phyloP scores from a whole-genome alignment of 2,329 filamentous ascomycete species.

The Harringtonia aguacate region DNA sequence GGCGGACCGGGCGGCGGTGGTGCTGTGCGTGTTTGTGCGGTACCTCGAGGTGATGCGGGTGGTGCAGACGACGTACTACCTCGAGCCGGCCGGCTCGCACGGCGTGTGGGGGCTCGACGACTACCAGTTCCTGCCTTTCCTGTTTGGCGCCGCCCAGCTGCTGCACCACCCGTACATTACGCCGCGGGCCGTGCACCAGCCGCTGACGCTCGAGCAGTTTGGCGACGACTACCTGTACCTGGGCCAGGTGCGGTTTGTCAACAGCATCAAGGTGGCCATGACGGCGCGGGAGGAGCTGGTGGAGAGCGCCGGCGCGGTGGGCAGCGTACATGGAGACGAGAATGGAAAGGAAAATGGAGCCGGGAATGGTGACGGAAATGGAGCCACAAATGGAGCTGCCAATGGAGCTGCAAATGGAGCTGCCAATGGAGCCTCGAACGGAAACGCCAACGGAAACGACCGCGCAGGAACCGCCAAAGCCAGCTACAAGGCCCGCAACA shows the following conservation, averaged over 20 bases:
- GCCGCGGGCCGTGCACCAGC: slow-evolving; percentile 74
- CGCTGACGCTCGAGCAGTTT: slow-evolving; percentile 78
- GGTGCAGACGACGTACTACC: slow-evolving; percentile 86
- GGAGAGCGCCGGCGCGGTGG: not conserved
- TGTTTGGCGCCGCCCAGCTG: slow-evolving; percentile 87
- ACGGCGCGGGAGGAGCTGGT: too few species aligned
- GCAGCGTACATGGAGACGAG: too few species aligned
- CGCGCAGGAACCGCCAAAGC: too few species aligned
- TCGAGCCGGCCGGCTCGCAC: slow-evolving; percentile 93
- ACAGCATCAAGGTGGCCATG: slow-evolving; percentile 65
- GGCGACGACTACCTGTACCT: slow-evolving; percentile 78
- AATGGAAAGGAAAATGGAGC: too few species aligned
- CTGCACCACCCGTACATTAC: slow-evolving; percentile 74
- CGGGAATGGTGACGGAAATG: too few species aligned
- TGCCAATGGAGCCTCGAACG: too few species aligned
- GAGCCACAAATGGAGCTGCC: too few species aligned
- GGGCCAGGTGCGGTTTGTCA: slow-evolving; percentile 87
- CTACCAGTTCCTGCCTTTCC: slow-evolving; percentile 92
- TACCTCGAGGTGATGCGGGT: slow-evolving; percentile 82
- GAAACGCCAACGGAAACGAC: too few species aligned
- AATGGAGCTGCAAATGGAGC: too few species aligned
- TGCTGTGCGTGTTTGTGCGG: slow-evolving; percentile 67
- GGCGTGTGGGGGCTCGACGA: slow-evolving; percentile 97
- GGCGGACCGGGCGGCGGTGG: slow-evolving; percentile 60
- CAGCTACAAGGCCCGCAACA: too few species aligned